phyloP scores from a whole-genome alignment of 257 asterid species.

The Apocynum venetum region DNA sequence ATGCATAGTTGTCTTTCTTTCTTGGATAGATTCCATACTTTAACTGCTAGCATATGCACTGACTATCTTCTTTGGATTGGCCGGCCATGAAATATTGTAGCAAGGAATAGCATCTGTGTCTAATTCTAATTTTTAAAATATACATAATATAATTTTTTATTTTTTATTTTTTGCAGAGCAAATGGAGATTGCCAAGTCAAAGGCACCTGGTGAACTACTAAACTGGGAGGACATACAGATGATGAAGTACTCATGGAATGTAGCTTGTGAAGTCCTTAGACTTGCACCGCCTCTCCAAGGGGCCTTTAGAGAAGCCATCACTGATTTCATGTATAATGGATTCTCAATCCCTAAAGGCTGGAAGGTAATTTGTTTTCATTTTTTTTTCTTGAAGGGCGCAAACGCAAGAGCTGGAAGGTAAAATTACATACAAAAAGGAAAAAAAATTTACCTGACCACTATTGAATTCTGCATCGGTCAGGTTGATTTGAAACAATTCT shows the following conservation, averaged over 20 bases:
- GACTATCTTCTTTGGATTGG: neutral
- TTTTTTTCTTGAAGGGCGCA: too few species aligned
- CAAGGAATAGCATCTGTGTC: neutral
- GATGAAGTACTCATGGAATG: constrained; percentile 69
- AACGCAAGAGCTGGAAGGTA: constrained; percentile 48
- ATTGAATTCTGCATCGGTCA: too few species aligned
- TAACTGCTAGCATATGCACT: too few species aligned
- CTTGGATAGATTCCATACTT: neutral
- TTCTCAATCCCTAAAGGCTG: constrained; percentile 64
- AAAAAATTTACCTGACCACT: too few species aligned
- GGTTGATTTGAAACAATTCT: too few species aligned
- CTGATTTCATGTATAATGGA: constrained; percentile 48
- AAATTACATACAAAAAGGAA: neutral
- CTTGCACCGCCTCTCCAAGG: constrained; percentile 65
- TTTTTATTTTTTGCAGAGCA: constrained; percentile 30
- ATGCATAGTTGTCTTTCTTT: neutral
- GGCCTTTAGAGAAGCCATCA: constrained; percentile 54
- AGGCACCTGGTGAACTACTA: constrained; percentile 44
- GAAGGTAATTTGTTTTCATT: constrained; percentile 3
- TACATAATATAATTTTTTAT: neutral
- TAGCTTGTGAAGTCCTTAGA: constrained; percentile 55
- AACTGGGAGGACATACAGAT: constrained; percentile 56
- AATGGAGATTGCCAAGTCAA: constrained; percentile 54
- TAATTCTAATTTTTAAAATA: neutral
- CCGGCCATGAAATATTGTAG: neutral